Conservation (phyloP, 2,329 filamentous ascomycete species). For the Penicillium thymicola region DNA sequence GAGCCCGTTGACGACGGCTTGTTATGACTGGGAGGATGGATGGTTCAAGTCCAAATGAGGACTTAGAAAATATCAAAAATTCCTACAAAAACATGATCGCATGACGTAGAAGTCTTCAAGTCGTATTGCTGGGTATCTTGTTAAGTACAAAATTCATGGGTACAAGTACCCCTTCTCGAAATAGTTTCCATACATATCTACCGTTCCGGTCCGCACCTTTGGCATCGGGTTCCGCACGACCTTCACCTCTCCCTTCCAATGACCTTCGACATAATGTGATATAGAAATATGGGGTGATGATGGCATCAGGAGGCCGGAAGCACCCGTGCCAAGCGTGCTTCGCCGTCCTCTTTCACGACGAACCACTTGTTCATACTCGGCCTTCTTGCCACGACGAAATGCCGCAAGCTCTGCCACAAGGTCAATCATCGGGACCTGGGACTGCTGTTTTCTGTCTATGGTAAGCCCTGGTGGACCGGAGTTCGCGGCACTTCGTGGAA, state of each 20-base stretch:
- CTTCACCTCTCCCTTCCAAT: constrained; percentile 59
- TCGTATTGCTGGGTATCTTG: not conserved
- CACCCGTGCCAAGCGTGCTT: constrained; percentile 24
- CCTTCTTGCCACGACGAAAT: constrained; percentile 54
- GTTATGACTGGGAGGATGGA: constrained; percentile 21
- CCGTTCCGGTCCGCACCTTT: constrained; percentile 42
- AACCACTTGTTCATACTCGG: constrained; percentile 44
- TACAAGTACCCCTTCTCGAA: constrained; percentile 54
- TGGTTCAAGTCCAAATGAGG: constrained; percentile 11
- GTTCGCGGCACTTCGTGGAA: constrained; percentile 6
- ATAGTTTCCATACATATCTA: constrained; percentile 54
- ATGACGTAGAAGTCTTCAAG: not conserved
- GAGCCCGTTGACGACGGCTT: constrained; percentile 18
- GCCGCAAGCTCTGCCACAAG: constrained; percentile 53
- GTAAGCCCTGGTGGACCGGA: constrained; percentile 1
- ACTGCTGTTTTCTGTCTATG: constrained; percentile 6
- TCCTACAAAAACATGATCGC: constrained; percentile 14
- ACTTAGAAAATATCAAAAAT: constrained; percentile 25
- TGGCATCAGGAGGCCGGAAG: constrained; percentile 13
- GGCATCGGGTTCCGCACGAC: constrained; percentile 49
- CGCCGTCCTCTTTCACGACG: constrained; percentile 25
- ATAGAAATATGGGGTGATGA: constrained; percentile 26
- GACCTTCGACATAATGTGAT: constrained; percentile 50
- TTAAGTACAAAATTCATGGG: constrained; percentile 35
- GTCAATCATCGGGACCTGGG: constrained; percentile 40